phyloP scores from a whole-genome alignment of 2,329 filamentous ascomycete species.

The Biscogniauxia sp. region DNA sequence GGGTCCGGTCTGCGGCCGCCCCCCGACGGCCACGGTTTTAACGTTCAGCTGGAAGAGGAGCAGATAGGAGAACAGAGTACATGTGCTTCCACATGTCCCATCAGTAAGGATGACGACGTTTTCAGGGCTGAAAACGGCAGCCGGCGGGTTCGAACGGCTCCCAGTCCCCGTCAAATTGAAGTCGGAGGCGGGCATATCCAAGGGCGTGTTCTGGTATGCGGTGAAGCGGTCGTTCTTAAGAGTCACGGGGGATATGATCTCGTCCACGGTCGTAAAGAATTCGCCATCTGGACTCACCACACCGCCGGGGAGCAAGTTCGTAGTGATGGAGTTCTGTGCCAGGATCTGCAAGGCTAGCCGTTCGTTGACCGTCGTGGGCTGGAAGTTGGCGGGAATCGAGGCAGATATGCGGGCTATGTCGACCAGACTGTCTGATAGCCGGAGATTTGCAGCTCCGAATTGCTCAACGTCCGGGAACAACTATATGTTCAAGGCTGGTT shows the following conservation, averaged over 20 bases:
- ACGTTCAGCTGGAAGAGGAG: constrained; percentile 49
- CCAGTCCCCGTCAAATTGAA: constrained; percentile 43
- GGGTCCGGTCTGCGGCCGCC: constrained; percentile 39
- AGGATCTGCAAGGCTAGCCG: constrained; percentile 44
- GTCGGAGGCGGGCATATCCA: constrained; percentile 31
- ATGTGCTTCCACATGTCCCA: constrained; percentile 54
- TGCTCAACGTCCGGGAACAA: constrained; percentile 51
- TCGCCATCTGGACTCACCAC: constrained; percentile 42
- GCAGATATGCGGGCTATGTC: constrained; percentile 40
- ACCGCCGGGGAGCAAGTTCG: constrained; percentile 44
- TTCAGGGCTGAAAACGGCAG: constrained; percentile 48
- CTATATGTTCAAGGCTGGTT: constrained; percentile 8
- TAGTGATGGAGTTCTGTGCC: constrained; percentile 42
- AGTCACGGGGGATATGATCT: constrained; percentile 33
- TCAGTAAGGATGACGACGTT: constrained; percentile 54
- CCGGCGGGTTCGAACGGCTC: constrained; percentile 38
- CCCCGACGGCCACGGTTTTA: constrained; percentile 48
- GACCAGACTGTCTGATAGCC: constrained; percentile 46
- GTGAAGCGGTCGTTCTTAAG: constrained; percentile 50
- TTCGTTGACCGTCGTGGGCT: constrained; percentile 37
- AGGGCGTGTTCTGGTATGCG: constrained; percentile 42
- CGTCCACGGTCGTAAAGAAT: constrained; percentile 28
- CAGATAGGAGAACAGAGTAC: constrained; percentile 53
- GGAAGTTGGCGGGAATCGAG: constrained; percentile 26
- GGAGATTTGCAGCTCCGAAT: constrained; percentile 50